phyloP scores from a whole-genome alignment of 2,329 filamentous ascomycete genomes.

The Phialemoniopsis sp. region DNA sequence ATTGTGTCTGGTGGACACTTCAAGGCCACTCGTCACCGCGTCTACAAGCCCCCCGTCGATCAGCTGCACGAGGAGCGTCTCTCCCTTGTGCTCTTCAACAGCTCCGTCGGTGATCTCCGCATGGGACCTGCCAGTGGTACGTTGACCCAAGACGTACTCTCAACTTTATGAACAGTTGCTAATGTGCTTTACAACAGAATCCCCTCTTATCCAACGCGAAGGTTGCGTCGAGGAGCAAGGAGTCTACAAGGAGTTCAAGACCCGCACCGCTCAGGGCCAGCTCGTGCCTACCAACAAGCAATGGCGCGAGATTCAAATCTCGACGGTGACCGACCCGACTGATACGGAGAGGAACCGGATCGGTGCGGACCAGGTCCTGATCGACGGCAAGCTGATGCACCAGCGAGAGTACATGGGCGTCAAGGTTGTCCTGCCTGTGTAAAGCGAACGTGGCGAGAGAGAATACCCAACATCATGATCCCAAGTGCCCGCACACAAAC shows the following conservation, averaged over 20 bases:
- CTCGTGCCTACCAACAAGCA: slow-evolving; percentile 38
- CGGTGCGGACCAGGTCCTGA: slow-evolving; percentile 34
- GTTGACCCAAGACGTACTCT: too few species aligned
- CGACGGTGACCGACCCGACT: slow-evolving; percentile 35
- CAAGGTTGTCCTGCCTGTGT: slow-evolving; percentile 38
- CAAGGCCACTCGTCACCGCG: slow-evolving; percentile 38
- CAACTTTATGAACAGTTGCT: too few species aligned
- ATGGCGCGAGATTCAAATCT: slow-evolving; percentile 46
- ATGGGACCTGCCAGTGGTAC: slow-evolving; percentile 36
- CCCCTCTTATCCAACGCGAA: slow-evolving; percentile 25
- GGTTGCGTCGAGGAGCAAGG: slow-evolving; percentile 38
- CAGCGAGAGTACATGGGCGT: slow-evolving; percentile 41
- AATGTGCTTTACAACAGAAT: too few species aligned
- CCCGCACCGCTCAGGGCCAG: slow-evolving; percentile 29
- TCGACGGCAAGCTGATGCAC: slow-evolving; percentile 39
- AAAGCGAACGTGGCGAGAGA: too few species aligned
- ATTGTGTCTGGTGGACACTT: slow-evolving; percentile 41
- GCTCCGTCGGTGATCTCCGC: slow-evolving; percentile 35
- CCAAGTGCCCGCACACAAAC: too few species aligned
- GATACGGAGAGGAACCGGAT: slow-evolving; percentile 32
- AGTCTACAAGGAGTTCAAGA: slow-evolving; percentile 40
- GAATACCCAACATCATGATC: too few species aligned
- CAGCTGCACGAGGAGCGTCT: slow-evolving; percentile 32
- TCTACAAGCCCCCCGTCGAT: slow-evolving; percentile 34
- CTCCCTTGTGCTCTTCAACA: slow-evolving; percentile 40